phyloP scores from a whole-genome alignment of 441 rosid genomes.

The Aleurites moluccanus region DNA sequence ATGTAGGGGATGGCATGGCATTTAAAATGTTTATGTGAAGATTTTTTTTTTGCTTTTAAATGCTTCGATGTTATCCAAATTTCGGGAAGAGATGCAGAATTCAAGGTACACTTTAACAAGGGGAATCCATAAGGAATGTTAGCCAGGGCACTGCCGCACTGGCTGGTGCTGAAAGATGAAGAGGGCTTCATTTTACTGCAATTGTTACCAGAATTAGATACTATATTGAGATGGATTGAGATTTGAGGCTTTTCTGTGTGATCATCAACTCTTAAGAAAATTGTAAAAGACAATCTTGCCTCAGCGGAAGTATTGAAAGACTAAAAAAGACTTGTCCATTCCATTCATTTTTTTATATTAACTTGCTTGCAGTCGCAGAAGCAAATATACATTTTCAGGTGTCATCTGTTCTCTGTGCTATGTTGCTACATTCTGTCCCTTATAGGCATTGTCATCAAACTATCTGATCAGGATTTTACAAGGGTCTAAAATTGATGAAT shows the following conservation, averaged over 20 bases:
- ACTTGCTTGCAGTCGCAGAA: not conserved
- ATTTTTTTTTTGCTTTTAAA: not conserved
- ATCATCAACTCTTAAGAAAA: not conserved
- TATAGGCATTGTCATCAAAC: not conserved
- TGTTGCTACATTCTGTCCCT: not conserved
- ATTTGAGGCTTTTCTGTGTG: not conserved
- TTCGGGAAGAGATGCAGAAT: not conserved
- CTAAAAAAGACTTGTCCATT: not conserved
- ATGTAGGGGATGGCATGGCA: constrained; percentile 1
- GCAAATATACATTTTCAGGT: not conserved
- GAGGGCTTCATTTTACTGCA: not conserved
- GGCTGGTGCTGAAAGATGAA: not conserved
- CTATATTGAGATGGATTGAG: constrained; percentile 3
- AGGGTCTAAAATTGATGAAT: not conserved
- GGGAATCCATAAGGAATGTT: not conserved
- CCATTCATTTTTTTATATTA: not conserved
- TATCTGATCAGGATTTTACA: not conserved
- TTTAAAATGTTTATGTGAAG: not conserved
- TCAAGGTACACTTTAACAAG: not conserved
- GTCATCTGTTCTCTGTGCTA: not conserved
- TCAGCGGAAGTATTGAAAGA: not conserved
- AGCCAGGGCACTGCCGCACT: not conserved
- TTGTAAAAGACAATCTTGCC: not conserved
- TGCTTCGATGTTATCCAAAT: not conserved
- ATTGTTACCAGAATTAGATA: not conserved